Percentiles rank a stretch among this genome's conserved stretches.
Evolutionary conservation across 2,329 filamentous ascomycete genomes (phyloP).

Genomic region (Beauveria scarabaeidicola): DNA sequence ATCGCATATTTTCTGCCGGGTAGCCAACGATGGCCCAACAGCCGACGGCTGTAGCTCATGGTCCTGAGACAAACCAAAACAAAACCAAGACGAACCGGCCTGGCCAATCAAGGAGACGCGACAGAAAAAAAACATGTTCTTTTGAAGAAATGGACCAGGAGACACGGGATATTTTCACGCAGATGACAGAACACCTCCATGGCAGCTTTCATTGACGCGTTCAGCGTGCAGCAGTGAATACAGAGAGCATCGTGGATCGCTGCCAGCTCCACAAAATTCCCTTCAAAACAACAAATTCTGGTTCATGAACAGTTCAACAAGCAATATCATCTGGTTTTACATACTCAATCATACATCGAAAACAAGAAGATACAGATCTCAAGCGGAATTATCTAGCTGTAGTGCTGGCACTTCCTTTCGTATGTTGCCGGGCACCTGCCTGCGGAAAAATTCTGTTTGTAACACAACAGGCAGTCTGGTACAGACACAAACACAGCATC

Average conservation of each 20-base stretch:
- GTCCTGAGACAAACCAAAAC: neutral
- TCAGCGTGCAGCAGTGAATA: neutral
- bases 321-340: neutral
- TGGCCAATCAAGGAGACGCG: neutral
- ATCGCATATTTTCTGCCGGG: neutral
- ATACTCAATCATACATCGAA: neutral
- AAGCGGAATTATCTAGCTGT: neutral
- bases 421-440: neutral
- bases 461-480: neutral
- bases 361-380: neutral
- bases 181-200: neutral
- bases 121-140: neutral
- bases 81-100: too few relatives aligned
- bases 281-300: neutral
- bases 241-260: neutral
- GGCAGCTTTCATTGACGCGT: too few relatives aligned
- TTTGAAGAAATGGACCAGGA: neutral
- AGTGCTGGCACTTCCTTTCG: neutral
- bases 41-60: neutral
- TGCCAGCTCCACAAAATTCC: constrained; percentile 1
- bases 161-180: neutral
- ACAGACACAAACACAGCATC: neutral
- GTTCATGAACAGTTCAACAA: neutral
- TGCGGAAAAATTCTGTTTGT: constrained; percentile 3
- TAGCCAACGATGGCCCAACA: neutral